A percentile compares a stretch with the other conserved stretches of the same genome.
Conservation (phyloP, 768 basidiomycete species). For the Boletus fagicola region DNA sequence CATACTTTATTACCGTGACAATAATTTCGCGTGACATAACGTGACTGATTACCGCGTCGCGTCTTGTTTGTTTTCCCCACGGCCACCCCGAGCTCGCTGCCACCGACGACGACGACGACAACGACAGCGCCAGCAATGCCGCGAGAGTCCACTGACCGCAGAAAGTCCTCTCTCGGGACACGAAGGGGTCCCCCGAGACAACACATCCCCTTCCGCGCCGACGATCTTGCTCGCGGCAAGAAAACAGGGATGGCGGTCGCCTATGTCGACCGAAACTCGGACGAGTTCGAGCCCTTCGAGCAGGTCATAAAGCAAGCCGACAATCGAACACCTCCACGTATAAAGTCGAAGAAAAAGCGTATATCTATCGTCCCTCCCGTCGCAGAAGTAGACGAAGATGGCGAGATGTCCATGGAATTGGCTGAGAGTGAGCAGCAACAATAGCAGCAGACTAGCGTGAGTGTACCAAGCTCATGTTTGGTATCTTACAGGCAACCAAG, state of each 20-base stretch:
- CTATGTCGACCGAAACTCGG: conserved; percentile 68
- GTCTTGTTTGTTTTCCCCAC: conserved; percentile 30
- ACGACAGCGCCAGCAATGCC: conserved; percentile 24
- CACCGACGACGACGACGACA: conserved; percentile 9
- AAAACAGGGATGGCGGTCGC: conserved; percentile 72
- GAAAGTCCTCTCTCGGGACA: conserved; percentile 41
- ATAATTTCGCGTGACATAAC: conserved; percentile 25
- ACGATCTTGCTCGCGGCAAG: conserved; percentile 75
- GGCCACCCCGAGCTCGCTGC: conserved; percentile 12
- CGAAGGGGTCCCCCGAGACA: conserved; percentile 61
- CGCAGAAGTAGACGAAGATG: conserved; percentile 49
- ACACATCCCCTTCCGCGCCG: conserved; percentile 76
- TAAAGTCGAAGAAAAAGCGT: conserved; percentile 52
- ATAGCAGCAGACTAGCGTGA: not conserved
- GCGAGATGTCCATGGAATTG: conserved; percentile 78
- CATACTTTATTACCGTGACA: conserved; percentile 10
- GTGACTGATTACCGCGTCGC: conserved; percentile 26
- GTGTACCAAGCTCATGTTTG: conserved; percentile 4
- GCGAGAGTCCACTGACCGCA: conserved; percentile 23
- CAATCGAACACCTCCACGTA: conserved; percentile 57
- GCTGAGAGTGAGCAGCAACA: conserved; percentile 57
- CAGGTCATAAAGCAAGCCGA: conserved; percentile 70
- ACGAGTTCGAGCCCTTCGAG: conserved; percentile 82
- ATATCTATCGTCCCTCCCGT: conserved; percentile 35
- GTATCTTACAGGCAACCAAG: conserved; percentile 25